Evolutionary conservation across 371 early-diverging fungal genomes (phyloP).

Genomic region (Syncephalastrum monosporum): DNA sequence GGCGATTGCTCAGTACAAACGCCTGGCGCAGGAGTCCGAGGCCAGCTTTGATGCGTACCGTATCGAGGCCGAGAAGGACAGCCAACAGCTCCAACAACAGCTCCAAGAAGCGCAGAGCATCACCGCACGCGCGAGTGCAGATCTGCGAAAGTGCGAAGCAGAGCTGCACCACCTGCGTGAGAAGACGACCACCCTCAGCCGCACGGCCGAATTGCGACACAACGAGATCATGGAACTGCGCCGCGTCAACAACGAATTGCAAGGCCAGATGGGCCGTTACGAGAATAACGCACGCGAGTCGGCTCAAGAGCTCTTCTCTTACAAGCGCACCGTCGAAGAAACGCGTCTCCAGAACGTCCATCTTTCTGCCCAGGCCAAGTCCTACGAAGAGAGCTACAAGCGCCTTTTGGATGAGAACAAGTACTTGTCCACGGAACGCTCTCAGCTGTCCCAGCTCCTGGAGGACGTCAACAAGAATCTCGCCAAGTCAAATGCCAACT

Average conservation of each 20-base stretch:
- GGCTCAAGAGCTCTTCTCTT: constrained; percentile 7
- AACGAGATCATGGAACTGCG: constrained; percentile 10
- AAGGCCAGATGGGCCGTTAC: constrained; percentile 8
- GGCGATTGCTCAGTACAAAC: background rate
- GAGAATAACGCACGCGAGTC: constrained; percentile 14
- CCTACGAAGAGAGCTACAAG: constrained; percentile 13
- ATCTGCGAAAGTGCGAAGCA: constrained; percentile 4
- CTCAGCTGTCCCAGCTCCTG: constrained; percentile 9
- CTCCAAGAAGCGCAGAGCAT: constrained; percentile 10
- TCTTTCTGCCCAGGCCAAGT: constrained; percentile 15
- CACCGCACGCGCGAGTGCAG: background rate
- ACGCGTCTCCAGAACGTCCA: constrained; percentile 13
- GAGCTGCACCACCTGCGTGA: too few relatives aligned
- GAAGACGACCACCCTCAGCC: too few relatives aligned
- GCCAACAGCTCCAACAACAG: constrained; percentile 7
- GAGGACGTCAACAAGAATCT: constrained; percentile 10
- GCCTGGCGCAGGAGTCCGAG: background rate
- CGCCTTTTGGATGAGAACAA: constrained; percentile 18
- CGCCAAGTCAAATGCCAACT: background rate
- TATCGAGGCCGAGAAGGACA: constrained; percentile 8
- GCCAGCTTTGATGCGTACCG: constrained; percentile 3
- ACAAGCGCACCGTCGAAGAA: constrained; percentile 11
- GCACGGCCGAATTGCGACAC: constrained; percentile 5
- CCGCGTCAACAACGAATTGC: constrained; percentile 8
- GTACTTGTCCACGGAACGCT: constrained; percentile 14